phyloP scores from a whole-genome alignment of 1,284 basidiomycete species.

The Irpex rosettiformis region DNA sequence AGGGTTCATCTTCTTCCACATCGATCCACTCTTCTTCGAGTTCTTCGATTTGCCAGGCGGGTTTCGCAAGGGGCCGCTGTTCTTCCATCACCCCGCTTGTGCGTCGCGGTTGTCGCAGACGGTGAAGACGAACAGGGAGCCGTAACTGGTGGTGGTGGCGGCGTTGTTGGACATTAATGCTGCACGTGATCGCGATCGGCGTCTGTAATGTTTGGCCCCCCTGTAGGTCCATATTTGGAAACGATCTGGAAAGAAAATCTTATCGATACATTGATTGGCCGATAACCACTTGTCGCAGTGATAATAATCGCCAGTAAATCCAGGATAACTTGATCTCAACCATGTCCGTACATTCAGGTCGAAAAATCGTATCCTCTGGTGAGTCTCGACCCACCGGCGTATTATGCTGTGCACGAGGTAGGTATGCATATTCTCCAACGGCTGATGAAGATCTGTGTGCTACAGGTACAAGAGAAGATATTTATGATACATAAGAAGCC shows the following conservation, averaged over 20 bases:
- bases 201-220: slow-evolving; percentile 8
- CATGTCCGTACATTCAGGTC: not conserved
- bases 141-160: slow-evolving; percentile 7
- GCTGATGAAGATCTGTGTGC: not conserved
- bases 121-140: not conserved
- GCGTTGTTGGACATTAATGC: slow-evolving; percentile 15
- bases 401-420: not conserved
- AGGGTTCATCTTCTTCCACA: slow-evolving; percentile 21
- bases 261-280: not conserved
- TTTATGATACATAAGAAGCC: not conserved
- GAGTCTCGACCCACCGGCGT: not conserved
- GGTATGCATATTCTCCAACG: not conserved
- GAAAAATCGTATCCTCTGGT: not conserved
- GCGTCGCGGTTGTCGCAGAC: not conserved
- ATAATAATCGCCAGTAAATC: too few species aligned
- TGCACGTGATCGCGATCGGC: slow-evolving; percentile 7
- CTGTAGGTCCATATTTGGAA: slow-evolving; percentile 12
- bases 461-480: not conserved
- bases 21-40: slow-evolving; percentile 51
- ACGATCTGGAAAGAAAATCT: not conserved
- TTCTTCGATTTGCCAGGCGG: slow-evolving; percentile 54
- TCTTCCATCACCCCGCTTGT: slow-evolving; percentile 2
- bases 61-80: slow-evolving; percentile 18
- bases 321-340: too few species aligned
- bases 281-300: too few species aligned